Evolutionary conservation across 176 grass and related monocot genomes (phyloP).

Genomic region (Triticum urartu): DNA sequence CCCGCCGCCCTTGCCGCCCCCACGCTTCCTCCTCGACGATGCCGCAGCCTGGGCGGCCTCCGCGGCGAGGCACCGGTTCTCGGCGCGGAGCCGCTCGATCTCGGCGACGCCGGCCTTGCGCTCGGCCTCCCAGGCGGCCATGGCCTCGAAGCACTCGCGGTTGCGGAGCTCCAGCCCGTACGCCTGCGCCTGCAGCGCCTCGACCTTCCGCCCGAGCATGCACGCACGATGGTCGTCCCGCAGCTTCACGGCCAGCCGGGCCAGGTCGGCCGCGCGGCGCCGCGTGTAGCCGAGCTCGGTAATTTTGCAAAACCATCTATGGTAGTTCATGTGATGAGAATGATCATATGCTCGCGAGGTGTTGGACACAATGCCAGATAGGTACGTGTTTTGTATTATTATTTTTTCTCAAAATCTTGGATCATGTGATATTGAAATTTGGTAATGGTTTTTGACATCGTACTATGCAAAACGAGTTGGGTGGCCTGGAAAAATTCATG

Average conservation of each 20-base stretch:
- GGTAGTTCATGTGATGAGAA: too few relatives aligned
- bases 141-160: conserved; percentile 66
- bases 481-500: too few relatives aligned
- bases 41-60: neutral
- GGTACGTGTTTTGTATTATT: too few relatives aligned
- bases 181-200: conserved; percentile 78
- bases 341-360: too few relatives aligned
- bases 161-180: conserved; percentile 80
- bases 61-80: conserved; percentile 49
- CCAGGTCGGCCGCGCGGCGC: conserved; percentile 70
- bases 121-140: conserved; percentile 52
- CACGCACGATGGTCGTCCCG: conserved; percentile 83
- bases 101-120: conserved; percentile 24
- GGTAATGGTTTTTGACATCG: too few relatives aligned
- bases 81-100: conserved; percentile 52
- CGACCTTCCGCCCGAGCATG: conserved; percentile 69
- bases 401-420: too few relatives aligned
- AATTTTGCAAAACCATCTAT: too few relatives aligned
- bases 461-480: too few relatives aligned
- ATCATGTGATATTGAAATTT: too few relatives aligned
- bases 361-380: too few relatives aligned
- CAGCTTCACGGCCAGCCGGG: conserved; percentile 65
- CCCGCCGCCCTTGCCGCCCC: neutral
- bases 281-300: conserved; percentile 76
- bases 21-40: neutral